Evolutionary conservation across 371 early-diverging fungal genomes (phyloP).

Genomic region (Rhizomucor miehei): DNA sequence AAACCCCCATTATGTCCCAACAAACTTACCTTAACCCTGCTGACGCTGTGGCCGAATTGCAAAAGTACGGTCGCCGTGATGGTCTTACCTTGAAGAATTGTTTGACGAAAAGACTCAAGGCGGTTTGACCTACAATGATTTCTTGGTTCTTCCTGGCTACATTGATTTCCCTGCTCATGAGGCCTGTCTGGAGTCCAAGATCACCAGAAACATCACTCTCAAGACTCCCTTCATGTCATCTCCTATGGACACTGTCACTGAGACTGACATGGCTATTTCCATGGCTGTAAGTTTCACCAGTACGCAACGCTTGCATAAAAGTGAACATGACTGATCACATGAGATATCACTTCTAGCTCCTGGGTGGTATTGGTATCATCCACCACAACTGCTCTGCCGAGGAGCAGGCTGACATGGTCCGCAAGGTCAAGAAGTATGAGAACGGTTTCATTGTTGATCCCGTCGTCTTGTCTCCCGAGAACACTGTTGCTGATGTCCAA

Average conservation of each 20-base stretch:
- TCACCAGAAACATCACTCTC: conserved; percentile 85
- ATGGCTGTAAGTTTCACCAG: conserved; percentile 87
- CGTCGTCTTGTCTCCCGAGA: conserved; percentile 76
- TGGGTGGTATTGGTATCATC: conserved; percentile 96
- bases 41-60: conserved; percentile 40
- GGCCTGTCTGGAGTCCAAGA: conserved; percentile 74
- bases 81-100: conserved; percentile 74
- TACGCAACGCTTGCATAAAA: neutral
- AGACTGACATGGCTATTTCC: conserved; percentile 94
- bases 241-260: conserved; percentile 98
- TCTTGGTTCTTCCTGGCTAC: conserved; percentile 93
- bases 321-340: neutral
- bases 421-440: conserved; percentile 96
- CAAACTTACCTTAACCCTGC: conserved; percentile 38
- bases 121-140: conserved; percentile 97
- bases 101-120: conserved; percentile 72
- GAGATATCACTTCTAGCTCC: conserved; percentile 38
- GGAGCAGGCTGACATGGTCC: conserved; percentile 96
- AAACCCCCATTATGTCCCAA: conserved; percentile 14
- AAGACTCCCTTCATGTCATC: conserved; percentile 91
- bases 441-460: conserved; percentile 98
- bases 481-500: conserved; percentile 86
- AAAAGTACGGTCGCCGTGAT: conserved; percentile 55
- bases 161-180: conserved; percentile 88
- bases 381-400: conserved; percentile 96